A percentile compares a stretch with the other conserved stretches of the same genome.
These are phyloP conservation scores for Botrytis tulipae DNA, from an alignment of 2,329 filamentous ascomycete species.

Conservation along the genomic window DNA sequence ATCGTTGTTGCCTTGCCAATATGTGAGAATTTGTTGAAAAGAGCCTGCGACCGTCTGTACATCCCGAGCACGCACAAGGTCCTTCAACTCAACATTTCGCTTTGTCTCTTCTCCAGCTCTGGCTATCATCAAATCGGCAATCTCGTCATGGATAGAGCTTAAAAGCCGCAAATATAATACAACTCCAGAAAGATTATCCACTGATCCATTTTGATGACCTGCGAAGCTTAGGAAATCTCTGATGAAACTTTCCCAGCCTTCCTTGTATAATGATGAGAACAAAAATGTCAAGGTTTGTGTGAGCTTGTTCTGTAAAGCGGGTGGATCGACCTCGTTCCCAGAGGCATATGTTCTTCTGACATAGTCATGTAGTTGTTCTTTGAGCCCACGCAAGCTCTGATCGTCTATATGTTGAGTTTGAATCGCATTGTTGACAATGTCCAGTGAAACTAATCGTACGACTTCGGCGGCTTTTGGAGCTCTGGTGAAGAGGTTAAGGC, in stretches of 20 bases:
- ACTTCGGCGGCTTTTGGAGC: constrained; percentile 75
- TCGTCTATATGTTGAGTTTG: constrained; percentile 74
- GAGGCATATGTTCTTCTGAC: constrained; percentile 71
- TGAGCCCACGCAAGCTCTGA: constrained; percentile 71
- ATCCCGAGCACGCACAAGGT: constrained; percentile 81
- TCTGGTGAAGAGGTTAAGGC: constrained; percentile 80
- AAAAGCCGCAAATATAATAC: constrained; percentile 87
- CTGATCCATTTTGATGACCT: constrained; percentile 55
- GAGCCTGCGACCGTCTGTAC: constrained; percentile 83
- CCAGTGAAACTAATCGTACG: constrained; percentile 83
- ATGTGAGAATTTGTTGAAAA: constrained; percentile 85
- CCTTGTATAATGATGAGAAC: constrained; percentile 82
- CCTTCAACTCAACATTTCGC: constrained; percentile 86
- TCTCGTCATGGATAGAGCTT: constrained; percentile 91
- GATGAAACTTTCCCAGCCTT: constrained; percentile 85
- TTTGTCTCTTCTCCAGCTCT: constrained; percentile 77
- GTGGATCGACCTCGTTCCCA: constrained; percentile 60
- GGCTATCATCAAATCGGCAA: constrained; percentile 85
- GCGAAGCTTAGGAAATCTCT: constrained; percentile 84
- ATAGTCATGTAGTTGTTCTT: constrained; percentile 79
- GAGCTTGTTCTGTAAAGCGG: constrained; percentile 90
- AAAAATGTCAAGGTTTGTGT: constrained; percentile 94
- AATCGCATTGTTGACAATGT: constrained; percentile 89
- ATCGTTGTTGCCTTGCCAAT: constrained; percentile 66
- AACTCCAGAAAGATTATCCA: constrained; percentile 72